Percentiles rank a stretch among this genome's conserved stretches.
Evolutionary conservation across 2,329 filamentous ascomycete species (phyloP).

Genomic region (Fusarium chaquense): DNA sequence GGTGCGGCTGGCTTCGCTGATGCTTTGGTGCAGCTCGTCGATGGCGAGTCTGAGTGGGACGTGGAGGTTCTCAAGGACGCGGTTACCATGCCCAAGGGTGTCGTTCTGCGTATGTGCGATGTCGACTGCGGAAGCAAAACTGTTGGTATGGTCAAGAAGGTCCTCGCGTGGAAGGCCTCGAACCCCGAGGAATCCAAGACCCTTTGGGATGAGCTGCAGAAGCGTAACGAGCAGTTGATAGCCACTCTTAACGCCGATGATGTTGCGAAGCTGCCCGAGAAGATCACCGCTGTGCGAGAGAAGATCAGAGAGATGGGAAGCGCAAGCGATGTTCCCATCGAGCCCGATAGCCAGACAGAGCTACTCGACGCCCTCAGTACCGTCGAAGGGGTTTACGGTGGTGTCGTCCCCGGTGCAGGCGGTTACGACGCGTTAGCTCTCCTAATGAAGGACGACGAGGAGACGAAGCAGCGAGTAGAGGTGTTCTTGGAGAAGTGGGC

Average conservation of each 20-base stretch:
- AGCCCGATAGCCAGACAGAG: conserved; percentile 86
- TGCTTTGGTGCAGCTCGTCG: conserved; percentile 73
- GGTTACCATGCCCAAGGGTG: conserved; percentile 76
- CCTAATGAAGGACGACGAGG: conserved; percentile 78
- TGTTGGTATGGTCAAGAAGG: conserved; percentile 93
- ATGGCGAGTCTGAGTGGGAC: conserved; percentile 78
- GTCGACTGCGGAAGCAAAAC: conserved; percentile 95
- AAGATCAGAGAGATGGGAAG: conserved; percentile 82
- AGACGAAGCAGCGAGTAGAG: conserved; percentile 70
- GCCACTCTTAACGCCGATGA: conserved; percentile 67
- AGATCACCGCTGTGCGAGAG: conserved; percentile 65
- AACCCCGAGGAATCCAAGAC: conserved; percentile 72
- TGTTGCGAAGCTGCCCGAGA: conserved; percentile 57
- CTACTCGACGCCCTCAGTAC: conserved; percentile 80
- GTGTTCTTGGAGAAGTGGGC: conserved; percentile 76
- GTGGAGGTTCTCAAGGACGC: conserved; percentile 77
- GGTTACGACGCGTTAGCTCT: conserved; percentile 92
- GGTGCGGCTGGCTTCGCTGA: conserved; percentile 75
- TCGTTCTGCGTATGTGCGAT: conserved; percentile 91
- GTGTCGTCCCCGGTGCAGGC: conserved; percentile 93
- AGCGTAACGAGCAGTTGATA: conserved; percentile 78
- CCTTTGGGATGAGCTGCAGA: conserved; percentile 82
- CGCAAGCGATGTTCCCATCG: conserved; percentile 83
- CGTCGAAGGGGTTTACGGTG: conserved; percentile 85
- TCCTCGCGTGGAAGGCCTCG: conserved; percentile 81